Evolutionary conservation across 1,139 yeast species (phyloP).

Genomic region (Debaryomycetaceae sp.): DNA sequence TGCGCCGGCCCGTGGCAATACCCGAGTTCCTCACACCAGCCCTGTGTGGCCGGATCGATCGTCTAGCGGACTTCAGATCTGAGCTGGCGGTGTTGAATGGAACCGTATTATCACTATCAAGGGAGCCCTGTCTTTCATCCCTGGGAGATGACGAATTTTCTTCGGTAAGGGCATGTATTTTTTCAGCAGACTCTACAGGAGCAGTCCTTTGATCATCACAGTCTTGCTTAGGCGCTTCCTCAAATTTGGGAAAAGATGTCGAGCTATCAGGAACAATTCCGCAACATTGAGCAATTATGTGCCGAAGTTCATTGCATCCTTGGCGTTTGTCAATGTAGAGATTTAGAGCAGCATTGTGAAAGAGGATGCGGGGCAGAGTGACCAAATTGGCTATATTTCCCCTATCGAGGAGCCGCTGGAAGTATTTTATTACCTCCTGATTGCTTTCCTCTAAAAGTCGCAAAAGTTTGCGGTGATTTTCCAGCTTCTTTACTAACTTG

Average conservation of each 20-base stretch:
- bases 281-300: constrained; percentile 23
- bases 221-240: constrained; percentile 1
- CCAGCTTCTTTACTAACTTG: constrained; percentile 1
- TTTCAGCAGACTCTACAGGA: no score
- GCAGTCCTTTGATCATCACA: no score
- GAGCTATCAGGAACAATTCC: constrained; percentile 9
- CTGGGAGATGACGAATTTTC: no score
- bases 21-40: no score
- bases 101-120: no score
- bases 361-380: constrained; percentile 21
- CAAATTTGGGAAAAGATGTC: background rate
- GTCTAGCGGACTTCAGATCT: no score
- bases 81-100: no score
- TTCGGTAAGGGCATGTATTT: no score
- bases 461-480: constrained; percentile 4
- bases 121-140: no score
- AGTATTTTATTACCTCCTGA: constrained; percentile 14
- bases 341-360: constrained; percentile 22
- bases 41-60: no score
- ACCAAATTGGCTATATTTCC: constrained; percentile 14
- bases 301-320: constrained; percentile 29
- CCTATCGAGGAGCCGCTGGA: constrained; percentile 10
- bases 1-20: no score
- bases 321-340: constrained; percentile 11
- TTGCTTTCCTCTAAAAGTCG: constrained; percentile 12